These are phyloP conservation scores for Trametes villosa DNA, from an alignment of 768 basidiomycete species.

Conservation along the genomic window DNA sequence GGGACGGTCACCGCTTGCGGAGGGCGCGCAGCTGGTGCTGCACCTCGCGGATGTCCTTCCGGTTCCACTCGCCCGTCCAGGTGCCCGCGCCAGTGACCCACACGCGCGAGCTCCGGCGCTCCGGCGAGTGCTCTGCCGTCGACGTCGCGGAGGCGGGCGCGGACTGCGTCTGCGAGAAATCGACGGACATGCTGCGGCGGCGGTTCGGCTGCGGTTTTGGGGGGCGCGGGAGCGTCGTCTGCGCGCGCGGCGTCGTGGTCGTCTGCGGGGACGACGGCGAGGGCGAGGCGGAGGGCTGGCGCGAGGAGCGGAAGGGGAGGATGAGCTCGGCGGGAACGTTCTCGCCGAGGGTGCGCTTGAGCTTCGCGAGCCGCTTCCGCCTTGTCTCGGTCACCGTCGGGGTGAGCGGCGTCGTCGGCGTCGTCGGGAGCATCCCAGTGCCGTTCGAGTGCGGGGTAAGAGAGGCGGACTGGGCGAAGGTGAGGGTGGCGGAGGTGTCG, in stretches of 20 bases:
- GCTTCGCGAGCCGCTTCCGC: slow-evolving; percentile 59
- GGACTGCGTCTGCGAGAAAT: slow-evolving; percentile 6
- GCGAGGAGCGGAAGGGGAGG: slow-evolving; percentile 30
- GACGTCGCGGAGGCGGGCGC: not conserved
- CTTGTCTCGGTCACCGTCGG: slow-evolving; percentile 40
- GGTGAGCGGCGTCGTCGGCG: slow-evolving; percentile 30
- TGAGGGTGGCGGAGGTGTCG: slow-evolving; percentile 20
- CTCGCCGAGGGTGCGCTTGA: slow-evolving; percentile 61
- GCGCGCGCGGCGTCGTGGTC: not conserved
- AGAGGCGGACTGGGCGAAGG: slow-evolving; percentile 19
- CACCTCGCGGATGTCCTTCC: slow-evolving; percentile 42
- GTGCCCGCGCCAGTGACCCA: slow-evolving; percentile 29
- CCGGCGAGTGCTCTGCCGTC: not conserved
- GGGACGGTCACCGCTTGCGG: slow-evolving; percentile 7
- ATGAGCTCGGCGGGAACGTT: slow-evolving; percentile 62
- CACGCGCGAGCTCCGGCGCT: slow-evolving; percentile 21
- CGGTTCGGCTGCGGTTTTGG: not conserved
- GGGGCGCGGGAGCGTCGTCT: not conserved
- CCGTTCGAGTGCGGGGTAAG: not conserved
- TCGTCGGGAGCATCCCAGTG: slow-evolving; percentile 16
- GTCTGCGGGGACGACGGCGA: not conserved
- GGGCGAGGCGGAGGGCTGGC: not conserved
- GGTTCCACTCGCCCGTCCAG: slow-evolving; percentile 49
- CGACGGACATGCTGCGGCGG: slow-evolving; percentile 26
- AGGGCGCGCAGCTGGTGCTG: slow-evolving; percentile 42